These are phyloP conservation scores for Erigeron philadelphicus DNA, from an alignment of 140 eudicot genomes.

Conservation along the genomic window DNA sequence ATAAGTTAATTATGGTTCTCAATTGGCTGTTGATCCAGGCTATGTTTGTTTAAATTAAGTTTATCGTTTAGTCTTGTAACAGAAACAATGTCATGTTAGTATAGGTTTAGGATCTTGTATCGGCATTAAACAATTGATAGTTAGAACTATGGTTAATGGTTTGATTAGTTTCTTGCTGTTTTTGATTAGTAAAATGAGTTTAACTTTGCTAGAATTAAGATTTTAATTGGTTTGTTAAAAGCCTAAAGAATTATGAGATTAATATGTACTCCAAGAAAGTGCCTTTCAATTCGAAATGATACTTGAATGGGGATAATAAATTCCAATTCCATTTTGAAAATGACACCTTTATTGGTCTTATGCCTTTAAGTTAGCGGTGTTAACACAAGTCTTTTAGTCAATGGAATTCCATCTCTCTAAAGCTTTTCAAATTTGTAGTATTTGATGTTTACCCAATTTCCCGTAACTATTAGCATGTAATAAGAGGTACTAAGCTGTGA, in stretches of 20 bases:
- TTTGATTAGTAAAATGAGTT: constrained; percentile 12
- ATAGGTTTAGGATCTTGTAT: background rate
- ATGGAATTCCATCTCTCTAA: background rate
- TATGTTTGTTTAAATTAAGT: background rate
- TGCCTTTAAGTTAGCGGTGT: constrained; percentile 12
- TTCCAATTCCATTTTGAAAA: constrained; percentile 20
- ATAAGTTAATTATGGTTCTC: background rate
- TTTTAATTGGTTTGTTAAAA: constrained; percentile 8
- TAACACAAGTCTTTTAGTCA: constrained; percentile 18
- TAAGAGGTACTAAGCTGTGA: background rate
- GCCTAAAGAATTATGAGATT: constrained; percentile 2
- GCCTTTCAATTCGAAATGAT: constrained; percentile 22
- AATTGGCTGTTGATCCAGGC: background rate
- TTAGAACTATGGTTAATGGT: background rate
- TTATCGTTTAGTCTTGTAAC: constrained; percentile 1
- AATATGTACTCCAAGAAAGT: constrained; percentile 3
- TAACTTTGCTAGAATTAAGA: constrained; percentile 9
- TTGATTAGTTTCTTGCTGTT: background rate
- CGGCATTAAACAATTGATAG: background rate
- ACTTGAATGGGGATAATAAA: constrained; percentile 6
- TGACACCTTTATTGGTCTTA: constrained; percentile 13
- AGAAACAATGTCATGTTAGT: constrained; percentile 13
- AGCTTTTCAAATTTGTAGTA: constrained; percentile 9
- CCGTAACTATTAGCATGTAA: background rate
- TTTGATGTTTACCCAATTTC: background rate